Percentiles rank a stretch among this genome's conserved stretches.
These are phyloP conservation scores for Globisporangium paroecandrum DNA, from an alignment of 352 stramenopile species.

Conservation along the genomic window DNA sequence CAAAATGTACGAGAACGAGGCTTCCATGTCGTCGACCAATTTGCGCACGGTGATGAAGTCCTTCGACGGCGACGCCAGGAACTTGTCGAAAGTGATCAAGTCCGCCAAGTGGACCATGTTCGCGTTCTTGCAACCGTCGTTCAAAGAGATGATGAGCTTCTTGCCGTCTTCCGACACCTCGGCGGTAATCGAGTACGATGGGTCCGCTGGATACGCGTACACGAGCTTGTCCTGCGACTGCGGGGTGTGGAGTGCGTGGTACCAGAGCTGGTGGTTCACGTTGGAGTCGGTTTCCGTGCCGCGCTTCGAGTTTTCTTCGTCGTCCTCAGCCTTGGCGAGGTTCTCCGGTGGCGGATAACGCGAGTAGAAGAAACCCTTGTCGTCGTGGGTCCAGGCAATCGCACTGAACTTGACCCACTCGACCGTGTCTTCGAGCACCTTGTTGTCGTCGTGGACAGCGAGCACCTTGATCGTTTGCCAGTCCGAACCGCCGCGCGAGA, in stretches of 20 bases:
- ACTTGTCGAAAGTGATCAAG: slow-evolving; percentile 44
- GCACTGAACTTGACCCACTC: slow-evolving; percentile 88
- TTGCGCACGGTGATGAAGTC: slow-evolving; percentile 56
- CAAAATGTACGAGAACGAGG: slow-evolving; percentile 79
- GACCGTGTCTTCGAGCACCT: slow-evolving; percentile 72
- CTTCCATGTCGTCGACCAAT: slow-evolving; percentile 86
- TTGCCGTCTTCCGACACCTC: slow-evolving; percentile 80
- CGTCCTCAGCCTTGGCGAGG: slow-evolving; percentile 34
- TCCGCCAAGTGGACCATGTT: slow-evolving; percentile 85
- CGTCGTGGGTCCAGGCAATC: slow-evolving; percentile 81
- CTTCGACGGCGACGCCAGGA: slow-evolving; percentile 31
- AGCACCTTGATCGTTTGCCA: slow-evolving; percentile 88
- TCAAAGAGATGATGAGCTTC: slow-evolving; percentile 68
- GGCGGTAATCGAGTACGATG: slow-evolving; percentile 61
- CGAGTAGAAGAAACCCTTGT: slow-evolving; percentile 86
- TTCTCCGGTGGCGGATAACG: slow-evolving; percentile 69
- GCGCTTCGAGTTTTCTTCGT: slow-evolving; percentile 40
- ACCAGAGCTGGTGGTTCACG: slow-evolving; percentile 80
- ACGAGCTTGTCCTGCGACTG: slow-evolving; percentile 74
- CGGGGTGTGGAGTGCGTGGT: slow-evolving; percentile 67
- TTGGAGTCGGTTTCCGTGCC: slow-evolving; percentile 80
- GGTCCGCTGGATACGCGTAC: slow-evolving; percentile 70
- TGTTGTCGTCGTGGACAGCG: slow-evolving; percentile 62
- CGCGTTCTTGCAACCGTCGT: slow-evolving; percentile 87
- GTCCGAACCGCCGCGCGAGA: slow-evolving; percentile 79